Conservation (phyloP, 1,284 basidiomycete species). For the Trametes polyzona region DNA sequence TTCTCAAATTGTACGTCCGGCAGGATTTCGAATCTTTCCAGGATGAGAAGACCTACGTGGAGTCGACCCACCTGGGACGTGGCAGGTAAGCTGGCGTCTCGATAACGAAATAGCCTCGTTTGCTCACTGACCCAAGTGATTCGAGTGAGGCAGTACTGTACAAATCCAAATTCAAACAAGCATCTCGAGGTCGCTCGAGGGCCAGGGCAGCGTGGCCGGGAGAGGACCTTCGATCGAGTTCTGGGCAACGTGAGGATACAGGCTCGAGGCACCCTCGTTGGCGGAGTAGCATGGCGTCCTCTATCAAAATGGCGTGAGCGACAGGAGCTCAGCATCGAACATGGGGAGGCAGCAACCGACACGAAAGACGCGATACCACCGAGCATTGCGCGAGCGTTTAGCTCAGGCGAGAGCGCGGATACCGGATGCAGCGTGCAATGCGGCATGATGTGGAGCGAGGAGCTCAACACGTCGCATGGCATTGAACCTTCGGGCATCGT, state of each 20-base stretch:
- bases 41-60: too few species aligned
- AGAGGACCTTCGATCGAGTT: background rate
- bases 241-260: background rate
- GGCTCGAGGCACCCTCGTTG: too few species aligned
- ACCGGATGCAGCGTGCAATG: background rate
- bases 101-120: background rate
- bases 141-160: too few species aligned
- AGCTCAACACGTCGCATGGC: constrained; percentile 3
- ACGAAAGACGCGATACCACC: background rate
- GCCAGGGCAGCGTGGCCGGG: background rate
- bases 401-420: too few species aligned
- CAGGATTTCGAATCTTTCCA: too few species aligned
- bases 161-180: too few species aligned
- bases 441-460: background rate
- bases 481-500: background rate
- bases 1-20: too few species aligned
- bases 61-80: too few species aligned
- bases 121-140: too few species aligned
- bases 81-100: background rate
- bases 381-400: constrained; percentile 3
- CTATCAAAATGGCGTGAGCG: constrained; percentile 8
- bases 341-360: background rate
- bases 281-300: background rate
- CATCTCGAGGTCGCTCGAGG: background rate
- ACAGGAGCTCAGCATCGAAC: background rate